Percentiles rank a stretch among this genome's conserved stretches.
Evolutionary conservation across 495 filamentous ascomycete genomes (phyloP).

Genomic region (Umbilicaria muhlenbergii): DNA sequence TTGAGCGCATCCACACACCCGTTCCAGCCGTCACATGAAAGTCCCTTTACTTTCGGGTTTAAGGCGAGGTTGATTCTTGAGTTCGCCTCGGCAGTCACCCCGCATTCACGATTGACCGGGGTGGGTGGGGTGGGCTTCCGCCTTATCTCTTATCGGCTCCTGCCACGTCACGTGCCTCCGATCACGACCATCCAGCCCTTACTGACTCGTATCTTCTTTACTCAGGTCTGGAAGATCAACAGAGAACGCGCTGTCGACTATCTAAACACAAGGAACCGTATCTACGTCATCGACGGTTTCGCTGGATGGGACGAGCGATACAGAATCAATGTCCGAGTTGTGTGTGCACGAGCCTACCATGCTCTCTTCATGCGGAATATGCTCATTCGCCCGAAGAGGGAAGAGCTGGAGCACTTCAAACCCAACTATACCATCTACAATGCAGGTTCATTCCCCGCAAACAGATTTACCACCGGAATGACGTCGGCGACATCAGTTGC

Average conservation of each 20-base stretch:
- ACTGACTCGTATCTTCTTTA: conserved; percentile 11
- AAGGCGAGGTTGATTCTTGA: no score
- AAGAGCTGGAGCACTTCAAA: conserved; percentile 92
- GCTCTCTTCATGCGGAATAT: conserved; percentile 99
- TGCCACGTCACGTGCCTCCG: conserved; percentile 17
- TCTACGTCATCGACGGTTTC: conserved; percentile 95
- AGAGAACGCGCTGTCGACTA: conserved; percentile 97
- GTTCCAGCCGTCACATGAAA: no score
- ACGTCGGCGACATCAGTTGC: conserved; percentile 82
- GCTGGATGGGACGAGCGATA: conserved; percentile 98
- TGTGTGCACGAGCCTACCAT: conserved; percentile 98
- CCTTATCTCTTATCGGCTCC: conserved; percentile 7
- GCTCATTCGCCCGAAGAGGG: conserved; percentile 82
- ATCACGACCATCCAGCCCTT: conserved; percentile 7
- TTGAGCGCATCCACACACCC: no score
- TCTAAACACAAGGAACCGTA: conserved; percentile 94
- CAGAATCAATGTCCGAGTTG: conserved; percentile 90
- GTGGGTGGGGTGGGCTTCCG: background rate
- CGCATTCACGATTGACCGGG: no score
- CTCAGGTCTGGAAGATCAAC: conserved; percentile 98
- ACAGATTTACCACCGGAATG: conserved; percentile 96
- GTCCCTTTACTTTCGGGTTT: no score
- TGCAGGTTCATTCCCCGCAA: conserved; percentile 94
- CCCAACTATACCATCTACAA: conserved; percentile 99
- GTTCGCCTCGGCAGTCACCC: no score